phyloP scores from a whole-genome alignment of 768 basidiomycete genomes.

The Trametes maxima region DNA sequence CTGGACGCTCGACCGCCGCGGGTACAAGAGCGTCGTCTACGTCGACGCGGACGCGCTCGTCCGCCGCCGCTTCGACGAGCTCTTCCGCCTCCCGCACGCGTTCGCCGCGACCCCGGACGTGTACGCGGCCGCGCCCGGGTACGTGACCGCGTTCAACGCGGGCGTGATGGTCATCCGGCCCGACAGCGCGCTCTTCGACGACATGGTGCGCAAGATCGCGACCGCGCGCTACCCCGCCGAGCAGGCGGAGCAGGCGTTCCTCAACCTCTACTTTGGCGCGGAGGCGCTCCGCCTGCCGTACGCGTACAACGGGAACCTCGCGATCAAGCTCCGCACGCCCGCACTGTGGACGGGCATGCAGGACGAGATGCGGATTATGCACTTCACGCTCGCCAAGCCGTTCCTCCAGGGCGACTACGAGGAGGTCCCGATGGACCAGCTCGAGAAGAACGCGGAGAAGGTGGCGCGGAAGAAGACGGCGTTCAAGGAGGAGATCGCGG shows the following conservation, averaged over 20 bases:
- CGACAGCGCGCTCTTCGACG: conserved; percentile 30
- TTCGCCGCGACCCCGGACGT: conserved; percentile 41
- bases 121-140: conserved; percentile 30
- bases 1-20: conserved; percentile 37
- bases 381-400: conserved; percentile 38
- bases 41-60: conserved; percentile 41
- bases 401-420: conserved; percentile 29
- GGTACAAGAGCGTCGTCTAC: conserved; percentile 35
- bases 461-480: conserved; percentile 18
- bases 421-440: conserved; percentile 25
- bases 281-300: conserved; percentile 38
- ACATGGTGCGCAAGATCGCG: conserved; percentile 41
- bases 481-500: conserved; percentile 28
- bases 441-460: conserved; percentile 25
- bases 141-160: conserved; percentile 39
- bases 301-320: conserved; percentile 41
- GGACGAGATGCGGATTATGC: conserved; percentile 36
- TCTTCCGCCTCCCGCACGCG: conserved; percentile 37
- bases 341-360: conserved; percentile 35
- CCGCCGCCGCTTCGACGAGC: conserved; percentile 37
- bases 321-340: conserved; percentile 35
- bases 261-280: conserved; percentile 40
- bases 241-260: conserved; percentile 48
- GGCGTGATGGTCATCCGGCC: conserved; percentile 40
- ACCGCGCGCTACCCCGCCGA: conserved; percentile 41